phyloP scores from a whole-genome alignment of 2,329 filamentous ascomycete genomes.

The Dothideomycetes sp. region DNA sequence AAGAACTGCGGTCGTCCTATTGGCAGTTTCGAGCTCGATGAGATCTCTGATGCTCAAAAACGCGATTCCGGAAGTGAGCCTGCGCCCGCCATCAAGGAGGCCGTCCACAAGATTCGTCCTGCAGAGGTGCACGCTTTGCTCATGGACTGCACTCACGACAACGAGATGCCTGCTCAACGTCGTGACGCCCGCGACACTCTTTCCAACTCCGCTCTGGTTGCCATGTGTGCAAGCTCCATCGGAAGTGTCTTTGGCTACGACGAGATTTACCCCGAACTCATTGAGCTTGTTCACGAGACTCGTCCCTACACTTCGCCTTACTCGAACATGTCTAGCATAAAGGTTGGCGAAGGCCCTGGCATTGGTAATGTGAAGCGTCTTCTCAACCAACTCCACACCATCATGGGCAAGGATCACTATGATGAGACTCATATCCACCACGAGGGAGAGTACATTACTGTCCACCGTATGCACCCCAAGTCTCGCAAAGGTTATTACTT shows the following conservation, averaged over 20 bases:
- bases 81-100: constrained; percentile 43
- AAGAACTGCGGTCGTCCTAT: constrained; percentile 89
- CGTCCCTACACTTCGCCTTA: constrained; percentile 72
- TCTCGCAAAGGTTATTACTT: constrained; percentile 91
- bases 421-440: constrained; percentile 96
- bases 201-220: constrained; percentile 85
- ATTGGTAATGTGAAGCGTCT: constrained; percentile 88
- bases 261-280: constrained; percentile 83
- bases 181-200: constrained; percentile 88
- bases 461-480: constrained; percentile 87
- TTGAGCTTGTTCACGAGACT: constrained; percentile 89
- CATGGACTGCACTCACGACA: constrained; percentile 99
- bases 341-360: constrained; percentile 63
- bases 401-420: constrained; percentile 93
- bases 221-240: constrained; percentile 89
- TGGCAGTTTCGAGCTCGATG: constrained; percentile 92
- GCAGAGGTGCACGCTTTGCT: constrained; percentile 87
- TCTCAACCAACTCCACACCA: constrained; percentile 84
- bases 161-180: constrained; percentile 92
- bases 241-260: constrained; percentile 98
- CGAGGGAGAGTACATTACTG: constrained; percentile 90
- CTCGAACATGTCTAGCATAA: constrained; percentile 50
- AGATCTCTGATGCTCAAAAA: constrained; percentile 57
- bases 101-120: constrained; percentile 74
- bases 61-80: constrained; percentile 27